These are phyloP conservation scores for Fusarium cicatricum DNA, from an alignment of 2,329 filamentous ascomycete genomes.

Conservation along the genomic window DNA sequence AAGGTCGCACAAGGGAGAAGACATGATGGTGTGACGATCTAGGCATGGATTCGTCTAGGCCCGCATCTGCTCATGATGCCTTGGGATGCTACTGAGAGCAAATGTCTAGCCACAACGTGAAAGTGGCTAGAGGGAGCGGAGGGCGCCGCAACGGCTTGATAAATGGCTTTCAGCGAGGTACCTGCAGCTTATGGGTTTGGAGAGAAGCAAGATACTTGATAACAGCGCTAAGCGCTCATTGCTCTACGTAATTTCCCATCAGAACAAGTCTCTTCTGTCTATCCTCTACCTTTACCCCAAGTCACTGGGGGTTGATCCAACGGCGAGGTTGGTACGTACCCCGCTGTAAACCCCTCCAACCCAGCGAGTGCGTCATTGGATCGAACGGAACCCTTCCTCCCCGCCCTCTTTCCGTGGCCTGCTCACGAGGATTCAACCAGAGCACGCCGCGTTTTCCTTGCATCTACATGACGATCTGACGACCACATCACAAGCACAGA, in stretches of 20 bases:
- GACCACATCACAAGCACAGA: constrained; percentile 34
- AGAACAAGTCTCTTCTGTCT: not conserved
- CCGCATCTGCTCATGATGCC: constrained; percentile 1
- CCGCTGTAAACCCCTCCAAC: not conserved
- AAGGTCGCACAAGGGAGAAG: not conserved
- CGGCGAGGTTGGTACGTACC: constrained; percentile 29
- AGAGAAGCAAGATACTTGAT: constrained; percentile 1
- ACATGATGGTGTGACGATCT: constrained; percentile 13
- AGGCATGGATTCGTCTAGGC: constrained; percentile 10
- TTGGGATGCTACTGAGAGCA: not conserved
- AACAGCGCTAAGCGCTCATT: not conserved
- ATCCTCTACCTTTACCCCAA: not conserved
- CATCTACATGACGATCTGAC: constrained; percentile 30
- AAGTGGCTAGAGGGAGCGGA: not conserved
- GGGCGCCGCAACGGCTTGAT: not conserved
- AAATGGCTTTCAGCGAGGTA: not conserved
- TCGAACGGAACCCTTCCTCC: constrained; percentile 12
- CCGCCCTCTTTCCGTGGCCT: constrained; percentile 34
- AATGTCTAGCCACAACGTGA: constrained; percentile 4
- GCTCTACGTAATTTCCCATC: not conserved
- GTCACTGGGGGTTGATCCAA: not conserved
- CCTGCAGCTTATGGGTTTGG: constrained; percentile 5
- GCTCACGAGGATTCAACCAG: constrained; percentile 35
- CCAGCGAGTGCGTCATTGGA: constrained; percentile 33
- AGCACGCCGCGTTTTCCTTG: constrained; percentile 3